Base-by-base conservation (phyloP, 2,329 filamentous ascomycete species). In the Ophiosphaerella narmari region DNA sequence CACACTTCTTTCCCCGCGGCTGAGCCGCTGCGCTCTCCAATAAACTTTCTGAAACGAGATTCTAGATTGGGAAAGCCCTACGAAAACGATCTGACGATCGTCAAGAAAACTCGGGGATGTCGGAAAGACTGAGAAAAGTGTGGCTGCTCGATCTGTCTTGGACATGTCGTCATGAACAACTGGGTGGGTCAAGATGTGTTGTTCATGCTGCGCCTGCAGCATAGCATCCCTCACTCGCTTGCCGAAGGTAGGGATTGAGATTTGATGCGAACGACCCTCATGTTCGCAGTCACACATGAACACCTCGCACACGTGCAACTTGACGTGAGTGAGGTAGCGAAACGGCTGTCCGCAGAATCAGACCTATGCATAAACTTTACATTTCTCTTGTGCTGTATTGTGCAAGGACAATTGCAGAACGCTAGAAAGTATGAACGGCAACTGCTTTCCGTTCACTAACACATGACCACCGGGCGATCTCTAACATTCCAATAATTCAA, bases 391-490 rank as follows among this genome's bases (percentile, higher is more conserved):
- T 46, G 43, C 37, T 18, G 7, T 46, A n/a, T 29, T 46, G 43
- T 46, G 43, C 43, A 46, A 46, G 26, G 24, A 16, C 36, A 12
- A 16, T 36, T 33, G 26, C 36, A 13, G 26, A 32, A 33, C 35
- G 33, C 32, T 29, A 14, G 16, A 42, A 43, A 43, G 41, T 46
- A 41, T 40, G 32, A 43, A 53, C 55, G 55, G 55, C 55, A 57
- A 52, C 39, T 57, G 51, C 55, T 53, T 56, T 53, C 47, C 43
- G 55, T 58, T 58, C 53, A 44, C 38, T 34, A 40, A 39, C 50
- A 43, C 44, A 50, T 39, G 55, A 46, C 53, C 45, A 38, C 16
- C 31, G 7, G 35, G 35, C 38, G 42, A 46, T 46, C 39, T 6
- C 23, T 36, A 12, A 31, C 32, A 13, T 13, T 13, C 36, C 24